Conservation (phyloP, 371 early-diverging fungal genomes). For the Blyttiomyces sp. region DNA sequence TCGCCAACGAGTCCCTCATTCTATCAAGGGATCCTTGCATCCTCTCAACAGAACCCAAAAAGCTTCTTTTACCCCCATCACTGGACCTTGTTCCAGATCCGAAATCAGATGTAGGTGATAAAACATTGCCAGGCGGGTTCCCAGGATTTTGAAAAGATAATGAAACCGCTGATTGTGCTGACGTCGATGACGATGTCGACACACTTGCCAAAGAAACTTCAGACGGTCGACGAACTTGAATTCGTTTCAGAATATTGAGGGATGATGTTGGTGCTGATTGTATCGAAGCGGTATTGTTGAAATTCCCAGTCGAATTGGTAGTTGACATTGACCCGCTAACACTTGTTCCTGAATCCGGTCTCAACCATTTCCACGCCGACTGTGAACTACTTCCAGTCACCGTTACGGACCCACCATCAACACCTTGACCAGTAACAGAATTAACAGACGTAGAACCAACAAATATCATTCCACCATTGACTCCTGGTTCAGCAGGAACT, state of each 20-base stretch:
- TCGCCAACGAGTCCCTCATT: too few relatives aligned
- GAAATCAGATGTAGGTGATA: not conserved
- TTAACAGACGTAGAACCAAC: not conserved
- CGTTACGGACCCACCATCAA: not conserved
- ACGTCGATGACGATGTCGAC: not conserved
- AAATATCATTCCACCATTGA: not conserved
- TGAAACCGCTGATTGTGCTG: not conserved
- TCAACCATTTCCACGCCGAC: not conserved
- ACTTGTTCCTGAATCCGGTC: not conserved
- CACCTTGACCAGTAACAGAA: not conserved
- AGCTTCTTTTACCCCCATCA: not conserved
- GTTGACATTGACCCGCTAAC: not conserved
- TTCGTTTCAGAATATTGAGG: not conserved
- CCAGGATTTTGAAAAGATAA: too few relatives aligned
- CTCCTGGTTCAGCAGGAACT: not conserved
- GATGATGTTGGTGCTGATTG: not conserved
- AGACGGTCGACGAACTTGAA: not conserved
- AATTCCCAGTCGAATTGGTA: not conserved
- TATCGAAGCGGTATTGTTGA: not conserved
- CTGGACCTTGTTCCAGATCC: not conserved
- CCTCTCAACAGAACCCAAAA: not conserved
- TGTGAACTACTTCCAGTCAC: not conserved
- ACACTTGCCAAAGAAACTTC: not conserved
- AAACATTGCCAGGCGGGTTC: too few relatives aligned
- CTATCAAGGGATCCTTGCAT: too few relatives aligned